Conservation (phyloP, 1,284 basidiomycete species). For the Meira nashicola region DNA sequence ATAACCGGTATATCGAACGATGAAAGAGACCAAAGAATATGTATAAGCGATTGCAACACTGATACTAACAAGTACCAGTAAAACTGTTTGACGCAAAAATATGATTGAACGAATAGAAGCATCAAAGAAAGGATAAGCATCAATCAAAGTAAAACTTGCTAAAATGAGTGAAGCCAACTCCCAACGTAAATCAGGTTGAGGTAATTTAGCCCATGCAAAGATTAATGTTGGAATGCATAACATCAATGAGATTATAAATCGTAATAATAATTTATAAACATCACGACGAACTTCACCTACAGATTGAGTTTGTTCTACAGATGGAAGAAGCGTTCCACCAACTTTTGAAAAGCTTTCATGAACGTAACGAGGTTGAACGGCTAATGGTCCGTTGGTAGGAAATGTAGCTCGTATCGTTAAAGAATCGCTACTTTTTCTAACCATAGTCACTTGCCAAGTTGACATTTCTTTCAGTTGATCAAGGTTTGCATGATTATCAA, state of each 20-base stretch:
- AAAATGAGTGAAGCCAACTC: neutral
- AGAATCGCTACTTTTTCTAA: neutral
- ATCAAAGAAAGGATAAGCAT: neutral
- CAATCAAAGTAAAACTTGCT: neutral
- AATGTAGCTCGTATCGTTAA: neutral
- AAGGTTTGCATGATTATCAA: no score
- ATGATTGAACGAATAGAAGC: neutral
- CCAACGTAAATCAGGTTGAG: neutral
- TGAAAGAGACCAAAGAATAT: neutral
- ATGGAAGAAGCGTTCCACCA: neutral
- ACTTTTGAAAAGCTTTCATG: neutral
- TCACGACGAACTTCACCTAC: neutral
- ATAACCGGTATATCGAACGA: neutral
- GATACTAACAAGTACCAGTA: neutral
- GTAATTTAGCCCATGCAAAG: neutral
- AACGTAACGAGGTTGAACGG: neutral
- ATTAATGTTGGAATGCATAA: neutral
- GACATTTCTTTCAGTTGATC: neutral
- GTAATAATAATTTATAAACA: neutral
- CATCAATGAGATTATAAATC: neutral
- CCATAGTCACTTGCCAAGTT: neutral
- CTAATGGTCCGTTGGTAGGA: neutral
- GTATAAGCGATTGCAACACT: neutral
- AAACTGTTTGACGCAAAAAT: neutral
- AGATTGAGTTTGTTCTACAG: neutral